Evolutionary conservation across 2,329 filamentous ascomycete genomes (phyloP), one percentile per base, ranked within the genome.

Genomic region (Ophiosphaerella herpotricha): DNA sequence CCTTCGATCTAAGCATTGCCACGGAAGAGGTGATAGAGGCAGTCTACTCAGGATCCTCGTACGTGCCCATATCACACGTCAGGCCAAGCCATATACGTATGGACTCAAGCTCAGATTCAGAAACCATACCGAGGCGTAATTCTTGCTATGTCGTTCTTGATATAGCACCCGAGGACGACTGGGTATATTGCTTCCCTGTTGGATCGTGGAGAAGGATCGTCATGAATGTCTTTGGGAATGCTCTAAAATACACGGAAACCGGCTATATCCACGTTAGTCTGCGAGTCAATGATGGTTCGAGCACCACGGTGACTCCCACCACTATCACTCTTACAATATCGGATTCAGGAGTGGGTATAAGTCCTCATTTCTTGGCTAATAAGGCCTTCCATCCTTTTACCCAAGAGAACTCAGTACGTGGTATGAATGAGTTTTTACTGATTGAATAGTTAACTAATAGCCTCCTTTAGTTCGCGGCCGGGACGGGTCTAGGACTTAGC

Each of bases 141-240:
- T 52, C 35, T 6, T 61, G 64, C 34, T 70, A 60, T 32, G 55
- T 70, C 26, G 48, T 70, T 11, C 54, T 71, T 7, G 66, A 71
- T 14, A 12, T 71, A 9, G 48, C 48, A 7, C 46, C 46, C 23
- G 59, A 64, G 29, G 36, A 63, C 3, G 63, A 70, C 29, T 82
- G 80, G 78, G 55, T 64, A 1, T 78, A 78, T 21, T 65, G 55
- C n/a, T 57, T 70, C 11, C 75, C 81, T 0, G 52, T 64, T 6
- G 70, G 72, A 0, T 61, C 68, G 1, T 73, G 67, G 32, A 43
- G 35, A 21, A 43, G 41, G 32, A 43, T 33, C 14, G 41, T 43
- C 41, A 43, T 40, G 38, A 40, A 40, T 24, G 35, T 74, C 2
- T 66, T 74, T 33, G 70, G 70, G 7, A 74, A 74, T 46, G 66